These are phyloP conservation scores for Erigeron philadelphicus DNA, from an alignment of 140 eudicot genomes.

Conservation along the genomic window DNA sequence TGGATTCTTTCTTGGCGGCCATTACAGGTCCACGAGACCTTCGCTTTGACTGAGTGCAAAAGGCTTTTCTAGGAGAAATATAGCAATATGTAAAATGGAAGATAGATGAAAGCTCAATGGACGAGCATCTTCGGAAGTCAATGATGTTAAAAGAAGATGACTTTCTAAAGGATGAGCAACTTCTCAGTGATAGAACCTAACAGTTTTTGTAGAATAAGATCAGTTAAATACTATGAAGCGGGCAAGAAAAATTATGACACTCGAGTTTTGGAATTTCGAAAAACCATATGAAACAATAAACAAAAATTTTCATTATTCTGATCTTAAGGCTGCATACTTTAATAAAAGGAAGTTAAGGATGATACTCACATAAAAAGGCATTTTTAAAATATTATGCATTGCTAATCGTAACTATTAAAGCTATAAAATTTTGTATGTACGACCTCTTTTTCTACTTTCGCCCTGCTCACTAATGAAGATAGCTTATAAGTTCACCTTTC, in stretches of 20 bases:
- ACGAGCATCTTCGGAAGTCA: constrained; percentile 43
- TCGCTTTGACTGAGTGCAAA: constrained; percentile 54
- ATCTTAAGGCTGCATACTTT: background rate
- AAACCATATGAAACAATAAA: background rate
- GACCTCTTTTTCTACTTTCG: background rate
- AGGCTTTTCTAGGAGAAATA: constrained; percentile 46
- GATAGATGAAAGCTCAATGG: constrained; percentile 40
- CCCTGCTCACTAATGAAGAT: background rate
- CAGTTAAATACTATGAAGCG: background rate
- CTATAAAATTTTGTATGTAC: background rate
- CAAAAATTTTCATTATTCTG: background rate
- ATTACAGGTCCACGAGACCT: constrained; percentile 92
- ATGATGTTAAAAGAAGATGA: constrained; percentile 36
- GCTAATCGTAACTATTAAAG: background rate
- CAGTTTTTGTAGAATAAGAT: constrained; percentile 18
- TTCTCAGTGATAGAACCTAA: constrained; percentile 66
- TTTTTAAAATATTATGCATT: background rate
- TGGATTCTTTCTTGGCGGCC: constrained; percentile 82
- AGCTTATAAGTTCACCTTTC: background rate
- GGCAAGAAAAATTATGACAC: constrained; percentile 3
- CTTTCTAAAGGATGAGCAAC: constrained; percentile 55
- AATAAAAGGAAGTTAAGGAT: background rate
- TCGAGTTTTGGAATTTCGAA: background rate
- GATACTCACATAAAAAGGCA: background rate
- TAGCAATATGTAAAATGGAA: constrained; percentile 38